phyloP scores from a whole-genome alignment of 768 basidiomycete species.

The Psilocybe cubensis region DNA sequence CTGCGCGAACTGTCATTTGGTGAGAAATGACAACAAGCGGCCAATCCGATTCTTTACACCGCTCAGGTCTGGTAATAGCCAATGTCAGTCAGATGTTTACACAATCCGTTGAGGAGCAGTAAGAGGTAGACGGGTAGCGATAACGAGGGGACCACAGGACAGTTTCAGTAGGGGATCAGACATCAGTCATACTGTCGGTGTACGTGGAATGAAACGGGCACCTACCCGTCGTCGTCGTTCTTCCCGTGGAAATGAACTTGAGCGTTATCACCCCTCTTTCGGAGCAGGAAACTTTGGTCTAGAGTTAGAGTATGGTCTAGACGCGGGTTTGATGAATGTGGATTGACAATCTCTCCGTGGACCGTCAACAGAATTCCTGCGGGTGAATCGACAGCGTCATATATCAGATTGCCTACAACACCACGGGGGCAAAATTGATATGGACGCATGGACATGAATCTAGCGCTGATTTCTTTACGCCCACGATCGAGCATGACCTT shows the following conservation, averaged over 20 bases:
- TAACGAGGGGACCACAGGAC: background rate
- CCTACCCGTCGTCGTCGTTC: constrained; percentile 13
- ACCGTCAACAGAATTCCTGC: constrained; percentile 26
- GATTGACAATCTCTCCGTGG: constrained; percentile 26
- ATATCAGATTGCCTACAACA: constrained; percentile 15
- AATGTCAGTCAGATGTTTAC: background rate
- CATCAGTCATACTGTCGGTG: background rate
- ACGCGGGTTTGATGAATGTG: constrained; percentile 8
- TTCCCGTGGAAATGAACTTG: constrained; percentile 7
- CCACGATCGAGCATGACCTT: constrained; percentile 17
- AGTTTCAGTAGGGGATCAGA: background rate
- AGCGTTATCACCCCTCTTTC: constrained; percentile 5
- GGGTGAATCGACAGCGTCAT: constrained; percentile 25
- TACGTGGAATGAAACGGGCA: background rate
- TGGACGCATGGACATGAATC: constrained; percentile 14
- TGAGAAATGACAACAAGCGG: constrained; percentile 33
- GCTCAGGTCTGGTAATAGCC: background rate
- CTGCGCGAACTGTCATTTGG: constrained; percentile 29
- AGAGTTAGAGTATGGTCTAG: constrained; percentile 23
- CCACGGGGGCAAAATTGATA: constrained; percentile 28
- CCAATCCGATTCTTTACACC: constrained; percentile 16
- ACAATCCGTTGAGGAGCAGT: background rate
- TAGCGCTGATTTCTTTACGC: constrained; percentile 15
- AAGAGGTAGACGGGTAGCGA: background rate
- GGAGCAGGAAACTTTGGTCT: constrained; percentile 34